Base-by-base conservation (phyloP, 345 rosid species). In the Limnanthes douglasii region DNA sequence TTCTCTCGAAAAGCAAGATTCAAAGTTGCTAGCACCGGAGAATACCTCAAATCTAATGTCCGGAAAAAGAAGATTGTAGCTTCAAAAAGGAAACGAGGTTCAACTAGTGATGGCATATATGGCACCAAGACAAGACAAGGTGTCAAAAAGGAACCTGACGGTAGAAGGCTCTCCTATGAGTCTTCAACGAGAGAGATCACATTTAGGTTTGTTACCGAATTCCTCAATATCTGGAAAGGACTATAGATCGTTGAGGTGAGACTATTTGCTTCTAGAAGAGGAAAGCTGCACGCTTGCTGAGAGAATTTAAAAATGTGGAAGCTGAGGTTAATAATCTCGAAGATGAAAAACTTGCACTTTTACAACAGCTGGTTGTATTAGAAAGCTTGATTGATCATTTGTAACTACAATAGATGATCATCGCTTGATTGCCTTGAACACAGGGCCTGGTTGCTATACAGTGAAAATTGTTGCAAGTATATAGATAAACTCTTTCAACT, bases 321-420 rank as follows among this genome's bases (percentile, higher is more conserved):
- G 79, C 51, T 14, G 85, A 77, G 31, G 78, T 84, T 19, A 61
- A 56, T 56, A 54, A 64, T 35, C 92, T 84, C 20, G 86, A 90
- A 62, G 68, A 65, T 28, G 92, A 80, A 56, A 90, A 90, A 51
- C 34, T 61, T 17, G 65, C 66, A 5, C 75, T 90, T 5, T 60
- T 90, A 65, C 92, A 90, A 50, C 69, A 69, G 37, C 95, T 90
- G 21, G 84, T 80, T 19, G 95, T 84, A 24, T 47, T 90, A 58
- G 98, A 90, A 67, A 92, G 98, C 47, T 66, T 88, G 57, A 48
- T 88, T 14, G 75, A 69, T 68, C 90, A 75, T 58, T 71, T n/a
- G n/a, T n/a, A n/a, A n/a, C n/a, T n/a, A n/a, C n/a, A n/a, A n/a
- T n/a, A n/a, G n/a, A n/a, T n/a, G n/a, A n/a, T n/a, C n/a, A n/a